These are phyloP conservation scores for Wickerhamiella kurtzmanii DNA, from an alignment of 805 yeast species.

Conservation along the genomic window DNA sequence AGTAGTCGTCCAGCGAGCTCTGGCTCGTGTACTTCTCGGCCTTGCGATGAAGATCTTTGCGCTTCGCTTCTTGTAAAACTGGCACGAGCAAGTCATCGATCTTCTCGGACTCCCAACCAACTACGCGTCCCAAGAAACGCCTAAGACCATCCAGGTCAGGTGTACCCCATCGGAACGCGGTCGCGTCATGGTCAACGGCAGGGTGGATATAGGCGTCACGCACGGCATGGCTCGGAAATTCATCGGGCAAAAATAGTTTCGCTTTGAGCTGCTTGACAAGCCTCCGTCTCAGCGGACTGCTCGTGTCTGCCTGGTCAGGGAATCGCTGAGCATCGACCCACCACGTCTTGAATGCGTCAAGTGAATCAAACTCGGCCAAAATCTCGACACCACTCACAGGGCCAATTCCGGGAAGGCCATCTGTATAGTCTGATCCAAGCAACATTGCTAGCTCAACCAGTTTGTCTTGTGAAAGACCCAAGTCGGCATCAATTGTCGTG, in stretches of 20 bases:
- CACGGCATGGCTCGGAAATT: slow-evolving; percentile 60
- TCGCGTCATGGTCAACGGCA: slow-evolving; percentile 68
- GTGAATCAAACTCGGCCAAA: slow-evolving; percentile 62
- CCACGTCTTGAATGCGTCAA: slow-evolving; percentile 38
- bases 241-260: slow-evolving; percentile 41
- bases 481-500: slow-evolving; percentile 41
- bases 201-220: slow-evolving; percentile 65
- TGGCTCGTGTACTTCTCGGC: slow-evolving; percentile 11
- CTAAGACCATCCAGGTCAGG: slow-evolving; percentile 76
- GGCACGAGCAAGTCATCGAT: slow-evolving; percentile 81
- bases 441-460: slow-evolving; percentile 72
- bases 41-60: slow-evolving; percentile 16
- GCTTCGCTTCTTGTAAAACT: slow-evolving; percentile 62
- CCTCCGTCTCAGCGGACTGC: slow-evolving; percentile 31
- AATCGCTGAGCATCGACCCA: slow-evolving; percentile 36
- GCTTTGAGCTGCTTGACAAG: slow-evolving; percentile 48
- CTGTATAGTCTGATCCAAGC: slow-evolving; percentile 90
- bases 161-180: slow-evolving; percentile 76
- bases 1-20: slow-evolving; percentile 18
- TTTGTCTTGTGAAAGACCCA: slow-evolving; percentile 50
- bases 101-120: slow-evolving; percentile 67
- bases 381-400: slow-evolving; percentile 88
- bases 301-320: slow-evolving; percentile 23
- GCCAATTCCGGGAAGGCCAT: slow-evolving; percentile 85
- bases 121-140: slow-evolving; percentile 48